Percentiles rank a stretch among this genome's conserved stretches.
These are phyloP conservation scores for Adansonia rubrostipa DNA, from an alignment of 441 rosid species.

Conservation along the genomic window DNA sequence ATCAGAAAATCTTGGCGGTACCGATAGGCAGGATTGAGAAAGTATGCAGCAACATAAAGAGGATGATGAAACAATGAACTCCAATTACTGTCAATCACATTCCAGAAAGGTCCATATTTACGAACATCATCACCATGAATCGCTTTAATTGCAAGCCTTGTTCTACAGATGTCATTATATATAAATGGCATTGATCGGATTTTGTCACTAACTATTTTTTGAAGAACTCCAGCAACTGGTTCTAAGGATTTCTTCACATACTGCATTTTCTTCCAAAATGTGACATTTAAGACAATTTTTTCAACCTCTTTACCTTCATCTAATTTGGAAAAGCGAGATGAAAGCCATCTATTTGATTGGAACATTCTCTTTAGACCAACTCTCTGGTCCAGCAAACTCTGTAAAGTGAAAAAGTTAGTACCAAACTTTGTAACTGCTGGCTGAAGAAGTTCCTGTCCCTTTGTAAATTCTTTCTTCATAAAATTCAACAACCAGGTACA, in stretches of 20 bases:
- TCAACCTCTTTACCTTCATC: conserved; percentile 85
- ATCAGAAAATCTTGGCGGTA: conserved; percentile 71
- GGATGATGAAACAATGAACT: conserved; percentile 82
- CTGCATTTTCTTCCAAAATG: conserved; percentile 91
- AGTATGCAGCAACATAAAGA: conserved; percentile 86
- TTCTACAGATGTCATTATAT: conserved; percentile 70
- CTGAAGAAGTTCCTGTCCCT: conserved; percentile 81
- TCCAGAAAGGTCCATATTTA: conserved; percentile 81
- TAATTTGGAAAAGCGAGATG: conserved; percentile 60
- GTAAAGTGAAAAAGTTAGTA: conserved; percentile 67
- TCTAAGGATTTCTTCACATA: conserved; percentile 70
- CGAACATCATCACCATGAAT: conserved; percentile 72
- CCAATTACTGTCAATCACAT: conserved; percentile 77
- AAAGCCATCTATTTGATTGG: conserved; percentile 77
- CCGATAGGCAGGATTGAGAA: conserved; percentile 83
- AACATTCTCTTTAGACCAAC: conserved; percentile 73
- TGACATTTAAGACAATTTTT: conserved; percentile 59
- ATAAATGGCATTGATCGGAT: conserved; percentile 63
- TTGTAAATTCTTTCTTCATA: conserved; percentile 81
- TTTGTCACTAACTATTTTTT: conserved; percentile 58
- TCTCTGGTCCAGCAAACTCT: conserved; percentile 70
- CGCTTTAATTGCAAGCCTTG: conserved; percentile 69
- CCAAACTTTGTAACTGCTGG: conserved; percentile 60
- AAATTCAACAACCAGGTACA: conserved; percentile 63
- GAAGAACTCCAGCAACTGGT: conserved; percentile 75